These are phyloP conservation scores for Botrytis elliptica DNA, from an alignment of 2,329 filamentous ascomycete species.

Conservation along the genomic window DNA sequence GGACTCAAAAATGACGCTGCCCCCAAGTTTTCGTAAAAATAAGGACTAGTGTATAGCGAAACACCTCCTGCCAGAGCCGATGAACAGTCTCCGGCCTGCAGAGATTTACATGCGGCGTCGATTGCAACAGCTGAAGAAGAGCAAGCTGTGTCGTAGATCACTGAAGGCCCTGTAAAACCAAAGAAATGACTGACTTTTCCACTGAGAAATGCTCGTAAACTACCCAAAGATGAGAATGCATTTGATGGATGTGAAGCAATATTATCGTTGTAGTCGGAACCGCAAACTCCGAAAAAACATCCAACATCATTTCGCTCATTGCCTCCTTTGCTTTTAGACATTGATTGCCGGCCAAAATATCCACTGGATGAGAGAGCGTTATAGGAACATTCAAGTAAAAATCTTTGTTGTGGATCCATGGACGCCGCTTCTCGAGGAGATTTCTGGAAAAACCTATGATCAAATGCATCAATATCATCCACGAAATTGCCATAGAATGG, in stretches of 20 bases:
- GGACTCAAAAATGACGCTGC: not conserved
- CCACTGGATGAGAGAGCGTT: slow-evolving; percentile 21
- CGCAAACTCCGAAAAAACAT: slow-evolving; percentile 23
- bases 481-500: slow-evolving; percentile 21
- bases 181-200: slow-evolving; percentile 46
- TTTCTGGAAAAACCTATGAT: slow-evolving; percentile 25
- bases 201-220: slow-evolving; percentile 38
- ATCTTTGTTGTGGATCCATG: slow-evolving; percentile 30
- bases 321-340: not conserved
- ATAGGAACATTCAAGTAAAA: slow-evolving; percentile 21
- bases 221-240: slow-evolving; percentile 35
- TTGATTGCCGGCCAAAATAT: slow-evolving; percentile 10
- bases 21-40: slow-evolving; percentile 4
- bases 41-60: not conserved
- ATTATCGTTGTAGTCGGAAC: slow-evolving; percentile 21
- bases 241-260: slow-evolving; percentile 16
- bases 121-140: slow-evolving; percentile 41
- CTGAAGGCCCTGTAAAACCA: slow-evolving; percentile 41
- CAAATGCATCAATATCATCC: slow-evolving; percentile 21
- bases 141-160: slow-evolving; percentile 43
- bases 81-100: slow-evolving; percentile 21
- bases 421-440: slow-evolving; percentile 19
- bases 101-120: slow-evolving; percentile 34
- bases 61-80: slow-evolving; percentile 11
- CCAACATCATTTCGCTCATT: slow-evolving; percentile 13